phyloP scores from a whole-genome alignment of 345 rosid species.

The Populus pruinosa region DNA sequence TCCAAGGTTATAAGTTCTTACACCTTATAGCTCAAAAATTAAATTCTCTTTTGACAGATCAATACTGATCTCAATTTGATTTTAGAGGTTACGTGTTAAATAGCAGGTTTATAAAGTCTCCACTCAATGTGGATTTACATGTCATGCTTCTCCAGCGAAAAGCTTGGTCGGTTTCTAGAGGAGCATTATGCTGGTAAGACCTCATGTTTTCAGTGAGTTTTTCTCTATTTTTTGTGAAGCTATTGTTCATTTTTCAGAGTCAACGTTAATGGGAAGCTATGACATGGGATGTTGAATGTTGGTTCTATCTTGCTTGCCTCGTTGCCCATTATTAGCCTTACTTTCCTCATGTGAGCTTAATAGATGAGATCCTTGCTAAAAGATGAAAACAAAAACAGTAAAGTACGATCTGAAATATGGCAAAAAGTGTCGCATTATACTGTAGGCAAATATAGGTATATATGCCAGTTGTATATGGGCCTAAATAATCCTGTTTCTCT shows the following conservation, averaged over 20 bases:
- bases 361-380: background rate
- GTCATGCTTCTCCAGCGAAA: background rate
- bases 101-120: background rate
- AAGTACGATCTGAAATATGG: conserved; percentile 20
- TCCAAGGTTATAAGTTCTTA: too few relatives aligned
- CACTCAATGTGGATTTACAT: background rate
- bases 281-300: background rate
- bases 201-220: conserved; percentile 1
- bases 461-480: background rate
- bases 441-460: background rate
- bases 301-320: background rate
- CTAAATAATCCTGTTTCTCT: background rate
- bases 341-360: conserved; percentile 5
- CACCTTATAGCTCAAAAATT: too few relatives aligned
- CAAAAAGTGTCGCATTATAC: background rate
- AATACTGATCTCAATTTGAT: background rate
- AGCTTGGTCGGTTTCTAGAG: background rate
- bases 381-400: conserved; percentile 4
- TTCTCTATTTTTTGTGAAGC: background rate
- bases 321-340: conserved; percentile 4
- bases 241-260: background rate
- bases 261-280: background rate
- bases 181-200: background rate
- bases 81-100: background rate
- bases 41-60: too few relatives aligned